Evolutionary conservation across 345 rosid genomes (phyloP).

Genomic region (Aquilaria sinensis): DNA sequence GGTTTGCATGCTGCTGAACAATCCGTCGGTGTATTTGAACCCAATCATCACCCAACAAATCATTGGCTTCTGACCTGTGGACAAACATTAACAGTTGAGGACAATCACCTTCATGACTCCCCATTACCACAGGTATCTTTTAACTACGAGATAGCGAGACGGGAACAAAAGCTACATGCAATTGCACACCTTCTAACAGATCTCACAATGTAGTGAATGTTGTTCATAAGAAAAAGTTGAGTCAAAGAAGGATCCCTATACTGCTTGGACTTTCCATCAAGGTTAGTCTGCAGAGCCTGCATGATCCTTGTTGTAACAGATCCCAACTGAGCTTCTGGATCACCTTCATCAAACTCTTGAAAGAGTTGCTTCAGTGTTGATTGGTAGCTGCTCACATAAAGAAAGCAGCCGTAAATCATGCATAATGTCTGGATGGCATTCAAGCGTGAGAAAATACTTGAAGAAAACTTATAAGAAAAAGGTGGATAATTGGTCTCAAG

Average conservation of each 20-base stretch:
- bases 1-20: conserved; percentile 97
- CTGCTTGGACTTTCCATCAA: conserved; percentile 94
- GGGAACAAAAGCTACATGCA: conserved; percentile 7
- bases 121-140: background rate
- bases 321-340: conserved; percentile 59
- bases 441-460: no score
- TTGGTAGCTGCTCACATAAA: conserved; percentile 53
- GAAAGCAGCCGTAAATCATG: no score
- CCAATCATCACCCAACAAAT: conserved; percentile 96
- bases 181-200: conserved; percentile 75
- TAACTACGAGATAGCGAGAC: no score
- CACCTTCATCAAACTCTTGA: conserved; percentile 51
- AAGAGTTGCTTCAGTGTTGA: conserved; percentile 80
- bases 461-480: no score
- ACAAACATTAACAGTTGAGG: conserved; percentile 3
- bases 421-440: no score
- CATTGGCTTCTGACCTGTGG: conserved; percentile 95
- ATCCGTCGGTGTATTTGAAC: conserved; percentile 94
- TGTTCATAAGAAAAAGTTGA: conserved; percentile 95
- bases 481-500: no score
- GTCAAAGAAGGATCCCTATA: conserved; percentile 91
- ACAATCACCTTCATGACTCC: background rate
- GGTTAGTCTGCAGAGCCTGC: conserved; percentile 82
- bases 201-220: conserved; percentile 95
- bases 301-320: conserved; percentile 72